Evolutionary conservation across 2,329 filamentous ascomycete species (phyloP).

Genomic region (Zymoseptoria pseudotritici): DNA sequence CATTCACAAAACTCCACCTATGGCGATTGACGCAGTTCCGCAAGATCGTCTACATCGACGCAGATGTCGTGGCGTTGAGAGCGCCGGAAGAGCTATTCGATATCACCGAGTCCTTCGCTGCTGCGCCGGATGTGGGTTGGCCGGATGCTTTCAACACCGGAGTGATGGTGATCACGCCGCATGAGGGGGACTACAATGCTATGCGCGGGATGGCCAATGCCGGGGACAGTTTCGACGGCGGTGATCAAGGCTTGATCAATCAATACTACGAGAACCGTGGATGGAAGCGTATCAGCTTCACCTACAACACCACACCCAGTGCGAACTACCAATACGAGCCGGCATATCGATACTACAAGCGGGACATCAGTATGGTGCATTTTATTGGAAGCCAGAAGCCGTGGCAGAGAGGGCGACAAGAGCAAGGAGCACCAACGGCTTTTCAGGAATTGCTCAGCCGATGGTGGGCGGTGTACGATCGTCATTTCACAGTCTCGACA

Average conservation of each 20-base stretch:
- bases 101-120: constrained; percentile 52
- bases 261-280: constrained; percentile 74
- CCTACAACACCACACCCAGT: constrained; percentile 94
- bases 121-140: constrained; percentile 94
- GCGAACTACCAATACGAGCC: constrained; percentile 96
- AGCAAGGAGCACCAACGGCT: constrained; percentile 49
- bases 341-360: constrained; percentile 87
- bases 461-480: constrained; percentile 95
- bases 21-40: constrained; percentile 88
- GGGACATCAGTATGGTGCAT: constrained; percentile 81
- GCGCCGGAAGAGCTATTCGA: constrained; percentile 90
- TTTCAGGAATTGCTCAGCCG: constrained; percentile 77
- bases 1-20: constrained; percentile 92
- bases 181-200: constrained; percentile 80
- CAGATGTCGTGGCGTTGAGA: constrained; percentile 83
- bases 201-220: constrained; percentile 74
- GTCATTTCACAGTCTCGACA: constrained; percentile 57
- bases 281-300: constrained; percentile 85
- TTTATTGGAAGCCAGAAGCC: constrained; percentile 92
- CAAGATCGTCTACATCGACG: constrained; percentile 90
- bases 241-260: constrained; percentile 91
- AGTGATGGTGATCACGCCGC: constrained; percentile 83
- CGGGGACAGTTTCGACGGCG: constrained; percentile 91
- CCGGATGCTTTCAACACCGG: constrained; percentile 98
- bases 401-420: constrained; percentile 49